phyloP scores from a whole-genome alignment of 352 stramenopile species.

The Aphanomyces astaci region DNA sequence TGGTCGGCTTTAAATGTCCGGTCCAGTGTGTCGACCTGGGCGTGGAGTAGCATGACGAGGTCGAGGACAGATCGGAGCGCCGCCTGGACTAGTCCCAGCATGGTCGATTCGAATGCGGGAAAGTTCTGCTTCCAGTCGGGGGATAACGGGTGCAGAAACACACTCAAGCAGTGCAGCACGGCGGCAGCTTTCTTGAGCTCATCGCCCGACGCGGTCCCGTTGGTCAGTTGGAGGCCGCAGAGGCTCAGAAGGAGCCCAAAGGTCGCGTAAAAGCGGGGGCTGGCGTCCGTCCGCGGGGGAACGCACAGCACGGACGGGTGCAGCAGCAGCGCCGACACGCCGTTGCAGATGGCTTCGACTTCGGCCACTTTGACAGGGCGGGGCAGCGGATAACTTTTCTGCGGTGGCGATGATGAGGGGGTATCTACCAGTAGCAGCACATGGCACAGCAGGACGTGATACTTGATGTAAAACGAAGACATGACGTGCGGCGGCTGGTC shows the following conservation, averaged over 20 bases:
- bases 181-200: constrained; percentile 17
- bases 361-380: constrained; percentile 29
- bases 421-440: not conserved
- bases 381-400: constrained; percentile 32
- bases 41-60: constrained; percentile 11
- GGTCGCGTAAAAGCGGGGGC: not conserved
- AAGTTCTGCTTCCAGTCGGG: constrained; percentile 16
- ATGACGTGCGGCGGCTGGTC: constrained; percentile 10
- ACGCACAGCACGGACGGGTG: constrained; percentile 16
- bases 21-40: not conserved
- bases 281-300: not conserved
- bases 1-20: constrained; percentile 44
- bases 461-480: constrained; percentile 22
- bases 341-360: constrained; percentile 60
- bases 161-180: constrained; percentile 1
- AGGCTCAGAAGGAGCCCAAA: constrained; percentile 6
- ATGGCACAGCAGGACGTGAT: constrained; percentile 15
- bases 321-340: constrained; percentile 24
- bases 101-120: not conserved
- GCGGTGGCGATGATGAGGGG: constrained; percentile 14
- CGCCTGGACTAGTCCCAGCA: constrained; percentile 6
- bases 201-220: not conserved
- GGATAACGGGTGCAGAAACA: not conserved
- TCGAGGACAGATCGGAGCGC: not conserved
- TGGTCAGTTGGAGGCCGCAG: constrained; percentile 14